phyloP scores from a whole-genome alignment of 306 rosid genomes.

The Nissolia schottii region DNA sequence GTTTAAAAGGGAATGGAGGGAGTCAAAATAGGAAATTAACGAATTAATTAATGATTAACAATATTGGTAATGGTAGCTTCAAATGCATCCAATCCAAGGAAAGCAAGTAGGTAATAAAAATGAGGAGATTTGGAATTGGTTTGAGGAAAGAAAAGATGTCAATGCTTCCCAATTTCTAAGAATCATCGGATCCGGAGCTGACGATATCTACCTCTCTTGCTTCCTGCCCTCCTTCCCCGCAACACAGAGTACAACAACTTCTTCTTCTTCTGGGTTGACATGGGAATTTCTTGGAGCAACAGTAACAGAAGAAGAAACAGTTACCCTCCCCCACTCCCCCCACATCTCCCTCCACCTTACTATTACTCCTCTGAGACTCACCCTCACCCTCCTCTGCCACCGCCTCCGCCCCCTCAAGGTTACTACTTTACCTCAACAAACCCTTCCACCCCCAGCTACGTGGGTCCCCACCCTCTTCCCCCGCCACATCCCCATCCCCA shows the following conservation, averaged over 20 bases:
- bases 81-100: neutral
- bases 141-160: neutral
- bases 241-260: neutral
- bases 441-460: conserved; percentile 23
- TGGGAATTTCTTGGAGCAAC: conserved; percentile 81
- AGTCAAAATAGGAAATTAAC: no score
- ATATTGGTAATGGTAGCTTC: neutral
- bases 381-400: conserved; percentile 4
- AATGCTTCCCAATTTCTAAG: neutral
- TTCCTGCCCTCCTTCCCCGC: neutral
- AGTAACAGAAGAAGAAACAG: conserved; percentile 51
- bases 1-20: no score
- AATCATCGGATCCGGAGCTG: neutral
- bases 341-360: conserved; percentile 39
- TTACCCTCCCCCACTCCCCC: conserved; percentile 33
- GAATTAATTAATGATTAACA: neutral
- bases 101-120: neutral
- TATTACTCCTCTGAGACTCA: conserved; percentile 20
- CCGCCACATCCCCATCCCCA: conserved; percentile 39
- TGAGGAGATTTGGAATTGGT: neutral
- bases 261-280: neutral
- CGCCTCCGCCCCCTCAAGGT: conserved; percentile 36
- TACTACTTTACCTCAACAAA: conserved; percentile 23
- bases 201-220: no score
- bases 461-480: conserved; percentile 23